Evolutionary conservation across 176 grass and related monocot genomes (phyloP).

Genomic region (Oryza rufipogon): DNA sequence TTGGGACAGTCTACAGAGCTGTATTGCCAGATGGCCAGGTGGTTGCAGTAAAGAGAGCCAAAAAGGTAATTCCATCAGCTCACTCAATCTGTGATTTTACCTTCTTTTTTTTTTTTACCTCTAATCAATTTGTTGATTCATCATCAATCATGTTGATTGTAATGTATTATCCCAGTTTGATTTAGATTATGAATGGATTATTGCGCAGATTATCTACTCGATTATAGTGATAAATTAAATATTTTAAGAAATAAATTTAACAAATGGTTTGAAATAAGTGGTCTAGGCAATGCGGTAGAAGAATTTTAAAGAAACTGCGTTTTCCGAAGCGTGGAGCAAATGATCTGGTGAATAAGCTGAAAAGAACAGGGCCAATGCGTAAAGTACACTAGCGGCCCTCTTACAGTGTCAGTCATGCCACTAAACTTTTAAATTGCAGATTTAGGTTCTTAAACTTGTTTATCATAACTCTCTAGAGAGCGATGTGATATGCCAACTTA

Average conservation of each 20-base stretch:
- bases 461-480: not conserved
- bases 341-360: too few relatives aligned
- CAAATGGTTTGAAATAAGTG: too few relatives aligned
- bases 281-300: too few relatives aligned
- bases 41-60: slow-evolving; percentile 95
- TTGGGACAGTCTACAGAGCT: slow-evolving; percentile 91
- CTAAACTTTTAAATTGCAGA: not conserved
- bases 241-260: too few relatives aligned
- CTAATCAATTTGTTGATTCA: slow-evolving; percentile 16
- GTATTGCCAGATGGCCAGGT: slow-evolving; percentile 71
- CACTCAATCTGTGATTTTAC: slow-evolving; percentile 19
- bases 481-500: not conserved
- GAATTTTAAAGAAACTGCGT: too few relatives aligned
- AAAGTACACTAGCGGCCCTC: not conserved
- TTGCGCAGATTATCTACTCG: too few relatives aligned
- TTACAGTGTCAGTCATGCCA: not conserved
- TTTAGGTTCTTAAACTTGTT: not conserved
- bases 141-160: not conserved
- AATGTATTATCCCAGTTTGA: not conserved
- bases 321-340: too few relatives aligned
- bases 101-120: not conserved
- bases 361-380: not conserved
- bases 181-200: too few relatives aligned
- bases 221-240: too few relatives aligned
- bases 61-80: slow-evolving; percentile 75